Conservation (phyloP, 495 filamentous ascomycete species). For the Penicillium taxi region DNA sequence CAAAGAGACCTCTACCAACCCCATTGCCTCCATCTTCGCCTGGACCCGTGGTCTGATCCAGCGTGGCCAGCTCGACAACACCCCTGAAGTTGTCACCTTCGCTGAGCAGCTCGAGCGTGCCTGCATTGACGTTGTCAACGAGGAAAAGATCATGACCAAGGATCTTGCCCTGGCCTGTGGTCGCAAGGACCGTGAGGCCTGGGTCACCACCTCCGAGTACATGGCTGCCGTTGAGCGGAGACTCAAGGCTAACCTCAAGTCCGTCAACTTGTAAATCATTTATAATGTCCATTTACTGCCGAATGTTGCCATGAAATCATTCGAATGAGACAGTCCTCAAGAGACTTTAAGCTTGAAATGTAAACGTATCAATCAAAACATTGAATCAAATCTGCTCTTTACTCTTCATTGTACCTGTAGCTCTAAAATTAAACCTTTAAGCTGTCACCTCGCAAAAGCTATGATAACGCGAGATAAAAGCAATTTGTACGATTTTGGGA, state of each 20-base stretch:
- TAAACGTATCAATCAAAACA: too few relatives aligned
- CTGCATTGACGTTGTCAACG: conserved; percentile 88
- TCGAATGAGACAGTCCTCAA: too few relatives aligned
- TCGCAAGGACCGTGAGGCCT: conserved; percentile 69
- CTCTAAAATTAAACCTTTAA: too few relatives aligned
- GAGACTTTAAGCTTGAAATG: too few relatives aligned
- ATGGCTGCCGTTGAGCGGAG: conserved; percentile 80
- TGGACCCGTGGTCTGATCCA: conserved; percentile 96
- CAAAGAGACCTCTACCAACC: conserved; percentile 93
- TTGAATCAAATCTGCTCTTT: too few relatives aligned
- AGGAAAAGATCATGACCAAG: conserved; percentile 97
- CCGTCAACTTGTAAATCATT: too few relatives aligned
- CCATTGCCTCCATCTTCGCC: conserved; percentile 96
- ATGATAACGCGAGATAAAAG: too few relatives aligned
- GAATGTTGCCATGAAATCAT: not conserved
- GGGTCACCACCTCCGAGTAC: conserved; percentile 85
- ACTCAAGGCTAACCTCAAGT: conserved; percentile 60
- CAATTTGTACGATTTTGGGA: too few relatives aligned
- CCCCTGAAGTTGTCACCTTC: conserved; percentile 79
- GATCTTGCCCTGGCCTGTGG: conserved; percentile 89
- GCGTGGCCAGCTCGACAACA: conserved; percentile 81
- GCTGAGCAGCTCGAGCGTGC: conserved; percentile 88
- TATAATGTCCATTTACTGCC: conserved; percentile 20
- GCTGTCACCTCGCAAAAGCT: too few relatives aligned
- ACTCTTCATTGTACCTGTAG: too few relatives aligned